Evolutionary conservation across 768 basidiomycete genomes (phyloP), one percentile per base, ranked within the genome.

Genomic region (Dictyophora rubrovolvata): DNA sequence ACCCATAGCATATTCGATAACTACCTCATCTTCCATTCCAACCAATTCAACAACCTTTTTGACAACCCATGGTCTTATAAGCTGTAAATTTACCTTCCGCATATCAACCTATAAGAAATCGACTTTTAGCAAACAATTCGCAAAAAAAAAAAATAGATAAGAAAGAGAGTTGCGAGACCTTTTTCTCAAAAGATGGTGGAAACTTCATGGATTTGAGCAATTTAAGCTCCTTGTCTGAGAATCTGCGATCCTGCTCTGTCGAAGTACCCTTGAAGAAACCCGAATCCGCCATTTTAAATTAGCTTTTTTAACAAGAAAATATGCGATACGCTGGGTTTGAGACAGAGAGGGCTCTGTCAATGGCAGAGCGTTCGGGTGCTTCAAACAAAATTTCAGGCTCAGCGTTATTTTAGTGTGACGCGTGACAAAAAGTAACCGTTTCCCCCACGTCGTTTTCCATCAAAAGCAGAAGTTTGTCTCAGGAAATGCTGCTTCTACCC

Each of bases 1-100:
- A 17, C 92, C 92, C 84, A 93, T 91, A 17, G 93, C 92, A 68
- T 96, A 98, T 68, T 97, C 95, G 28, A 97, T 85, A 47, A 98
- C 86, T 48, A 99, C 86, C 69, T 99, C 96, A 71, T 99, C 96
- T 66, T 99, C 96, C 37, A 98, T 84, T 1, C 94, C 92, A 48
- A 93, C 83, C 20, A 96, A 79, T 60, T 93, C 89, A 2, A 87
- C 81, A 59, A 96, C 86, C 71, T 90, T 89, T 77, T 92, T 93
- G 14, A 90, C 88, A 61, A 97, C 85, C 96, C 96, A 99, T 2
- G 93, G 91, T 60, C 89, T 79, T 68, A 99, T 89, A 65, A 98
- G 93, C 17, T 80, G 76, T 61, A 97, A 66, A 70, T 97, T 96
- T 61, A 98, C 93, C 78, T 97, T 94, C 36, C 90, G 83, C 82